A percentile compares a stretch with the other conserved stretches of the same genome.
phyloP scores from a whole-genome alignment of 208 protist species.

The Leptomonas pyrrhocoris region DNA sequence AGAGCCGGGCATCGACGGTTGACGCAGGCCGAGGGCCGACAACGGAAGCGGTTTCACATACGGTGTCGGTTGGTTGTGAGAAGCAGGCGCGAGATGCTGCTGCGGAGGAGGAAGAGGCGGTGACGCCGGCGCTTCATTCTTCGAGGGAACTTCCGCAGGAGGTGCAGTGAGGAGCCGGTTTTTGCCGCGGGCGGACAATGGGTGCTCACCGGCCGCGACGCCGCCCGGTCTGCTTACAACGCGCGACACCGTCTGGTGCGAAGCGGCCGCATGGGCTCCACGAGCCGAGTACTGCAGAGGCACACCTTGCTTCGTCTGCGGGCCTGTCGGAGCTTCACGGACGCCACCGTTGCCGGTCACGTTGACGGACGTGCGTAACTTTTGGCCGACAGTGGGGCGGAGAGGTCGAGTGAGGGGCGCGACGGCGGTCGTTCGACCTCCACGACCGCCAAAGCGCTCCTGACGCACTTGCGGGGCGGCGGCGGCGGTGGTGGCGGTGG shows the following conservation, averaged over 20 bases:
- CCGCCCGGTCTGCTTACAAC: not conserved
- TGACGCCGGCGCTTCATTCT: not conserved
- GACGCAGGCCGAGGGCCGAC: not conserved
- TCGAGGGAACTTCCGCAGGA: not conserved
- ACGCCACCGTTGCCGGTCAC: not conserved
- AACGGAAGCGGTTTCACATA: constrained; percentile 31
- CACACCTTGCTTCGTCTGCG: not conserved
- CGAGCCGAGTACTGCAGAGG: not conserved
- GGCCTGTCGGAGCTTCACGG: not conserved
- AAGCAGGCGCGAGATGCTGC: not conserved
- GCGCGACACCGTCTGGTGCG: not conserved
- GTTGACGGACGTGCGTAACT: not conserved
- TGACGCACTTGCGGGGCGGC: not conserved
- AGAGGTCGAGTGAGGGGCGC: constrained; percentile 3
- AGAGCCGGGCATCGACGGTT: not conserved
- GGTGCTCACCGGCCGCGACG: not conserved
- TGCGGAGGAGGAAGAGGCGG: not conserved
- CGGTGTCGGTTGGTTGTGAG: not conserved
- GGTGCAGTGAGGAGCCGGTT: not conserved
- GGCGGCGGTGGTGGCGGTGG: not conserved
- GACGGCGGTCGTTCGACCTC: not conserved
- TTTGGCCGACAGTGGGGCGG: constrained; percentile 3
- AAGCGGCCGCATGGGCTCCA: not conserved
- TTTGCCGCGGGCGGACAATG: constrained; percentile 7
- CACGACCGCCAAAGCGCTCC: not conserved